A percentile compares a stretch with the other conserved stretches of the same genome.
Conservation (phyloP, 345 rosid species). For the Dimocarpus longan region DNA sequence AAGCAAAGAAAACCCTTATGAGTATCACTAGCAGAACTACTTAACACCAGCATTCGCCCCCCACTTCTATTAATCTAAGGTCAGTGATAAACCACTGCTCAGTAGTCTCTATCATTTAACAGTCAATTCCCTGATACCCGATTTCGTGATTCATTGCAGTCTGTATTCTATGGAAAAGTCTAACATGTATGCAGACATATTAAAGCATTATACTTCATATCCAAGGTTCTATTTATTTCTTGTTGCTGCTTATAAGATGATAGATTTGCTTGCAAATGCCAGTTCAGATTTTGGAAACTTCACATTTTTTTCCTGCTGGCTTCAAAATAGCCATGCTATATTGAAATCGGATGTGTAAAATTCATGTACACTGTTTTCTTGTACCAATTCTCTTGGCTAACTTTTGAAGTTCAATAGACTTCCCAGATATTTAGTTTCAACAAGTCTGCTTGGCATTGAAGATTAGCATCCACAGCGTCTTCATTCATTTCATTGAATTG, state of each 20-base stretch:
- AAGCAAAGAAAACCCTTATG: conserved; percentile 51
- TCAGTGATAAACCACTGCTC: not conserved
- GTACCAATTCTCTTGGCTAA: not conserved
- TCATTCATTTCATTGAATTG: too few relatives aligned
- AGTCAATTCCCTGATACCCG: not conserved
- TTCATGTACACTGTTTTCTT: not conserved
- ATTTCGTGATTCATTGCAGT: conserved; percentile 9
- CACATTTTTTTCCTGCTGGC: not conserved
- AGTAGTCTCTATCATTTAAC: not conserved
- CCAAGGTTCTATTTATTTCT: not conserved
- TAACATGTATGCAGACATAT: not conserved
- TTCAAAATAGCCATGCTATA: not conserved
- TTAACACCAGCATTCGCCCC: not conserved
- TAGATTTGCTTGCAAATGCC: not conserved
- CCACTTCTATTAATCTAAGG: not conserved
- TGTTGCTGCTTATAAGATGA: not conserved
- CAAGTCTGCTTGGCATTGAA: too few relatives aligned
- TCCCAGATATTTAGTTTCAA: too few relatives aligned
- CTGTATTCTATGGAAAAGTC: not conserved
- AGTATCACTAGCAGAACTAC: conserved; percentile 34
- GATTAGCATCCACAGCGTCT: too few relatives aligned
- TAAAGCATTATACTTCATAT: not conserved
- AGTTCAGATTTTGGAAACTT: not conserved
- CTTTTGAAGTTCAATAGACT: too few relatives aligned
- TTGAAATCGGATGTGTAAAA: not conserved